Base-by-base conservation (phyloP, 2,329 filamentous ascomycete species). In the Calonectria multiphialidica region DNA sequence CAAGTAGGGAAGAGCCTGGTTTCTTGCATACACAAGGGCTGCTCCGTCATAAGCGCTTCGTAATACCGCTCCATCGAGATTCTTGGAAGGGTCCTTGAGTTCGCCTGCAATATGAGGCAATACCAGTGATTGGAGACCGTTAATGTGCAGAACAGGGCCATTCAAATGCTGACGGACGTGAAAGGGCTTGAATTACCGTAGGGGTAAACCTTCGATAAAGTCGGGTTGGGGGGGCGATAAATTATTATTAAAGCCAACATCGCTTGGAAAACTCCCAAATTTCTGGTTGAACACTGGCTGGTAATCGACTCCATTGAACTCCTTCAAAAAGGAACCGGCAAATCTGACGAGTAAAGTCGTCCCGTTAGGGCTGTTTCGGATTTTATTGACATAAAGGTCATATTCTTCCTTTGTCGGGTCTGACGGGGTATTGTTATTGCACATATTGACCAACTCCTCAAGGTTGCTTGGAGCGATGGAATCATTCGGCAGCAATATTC, bases 61-160 rank as follows among this genome's bases (percentile, higher is more conserved):
- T 13, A 76, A 18, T 50, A 35, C 70, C 12, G 77, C 79, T 42
- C 69, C 6, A 18, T 62, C 37, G 72, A 76, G 69, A 53, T 75
- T 37, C 8, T 71, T 68, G 7, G 64, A 66, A 7, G 21, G 50
- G 5, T 59, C 68, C 45, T 78, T 77, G 42, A 72, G 79, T 35
- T 82, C 80, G 5, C 79, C 81, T 8, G 78, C 76, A 1, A 82
- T 3, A 33, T 81, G 81, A 5, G 81, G 76, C 10, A 82, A 68
- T 7, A 76, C 71, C 4, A 81, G 3, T 15, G 80, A 81, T n/a
- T n/a, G 0, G 2, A 63, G 45, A 6, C 73, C 18, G 21, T 78
- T 71, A 61, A 73, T 68, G 50, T 74, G 72, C 12, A 81, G 72
- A 12, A 74, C 70, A 1, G 79, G 77, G 1, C 75, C 75, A 2